Evolutionary conservation across 306 rosid species (phyloP), one percentile per base, ranked within the genome.

Genomic region (Glycine latifolia): DNA sequence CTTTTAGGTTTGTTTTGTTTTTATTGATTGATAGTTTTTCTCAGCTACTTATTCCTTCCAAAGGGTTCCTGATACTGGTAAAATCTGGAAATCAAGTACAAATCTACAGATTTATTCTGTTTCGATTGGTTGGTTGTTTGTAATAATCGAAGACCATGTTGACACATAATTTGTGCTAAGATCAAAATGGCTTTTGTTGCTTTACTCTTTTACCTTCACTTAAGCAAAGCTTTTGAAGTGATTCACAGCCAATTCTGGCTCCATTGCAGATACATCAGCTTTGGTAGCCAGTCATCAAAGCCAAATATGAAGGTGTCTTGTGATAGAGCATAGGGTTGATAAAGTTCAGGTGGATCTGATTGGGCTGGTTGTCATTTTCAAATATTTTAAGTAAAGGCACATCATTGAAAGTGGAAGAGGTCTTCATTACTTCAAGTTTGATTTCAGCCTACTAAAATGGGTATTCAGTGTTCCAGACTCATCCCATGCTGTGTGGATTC

Each of bases 401-500:
- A 54, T 63, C 31, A 13, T 35, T 87, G 81, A 73, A 84, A 86
- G 83, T 79, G 88, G 77, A 69, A 78, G 78, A 76, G 77, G 56
- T 54, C 68, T 81, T 69, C 10, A 4, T 52, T 67, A 43, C 73
- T 84, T 61, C 37, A 56, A 71, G 83, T 78, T 82, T 82, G 77
- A 73, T 66, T 71, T 77, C 81, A 55, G 77, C 67, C 9, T 46
- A 75, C 78, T 52, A 78, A 79, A 77, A 92, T 93, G 96, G 94
- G 96, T 75, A 84, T 88, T 85, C 91, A 89, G 62, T 93, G 90
- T 83, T 89, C 94, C 66, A 88, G 85, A 65, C 78, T 91, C 70
- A 7, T 85, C 56, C 89, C 94, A 39, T 93, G 94, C 49, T 93
- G 94, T 82, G 88, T 84, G 89, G 83, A 90, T 85, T 91, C 96